A percentile compares a stretch with the other conserved stretches of the same genome.
Evolutionary conservation across 106 monocot species (phyloP).

Genomic region (Acorus calamus): DNA sequence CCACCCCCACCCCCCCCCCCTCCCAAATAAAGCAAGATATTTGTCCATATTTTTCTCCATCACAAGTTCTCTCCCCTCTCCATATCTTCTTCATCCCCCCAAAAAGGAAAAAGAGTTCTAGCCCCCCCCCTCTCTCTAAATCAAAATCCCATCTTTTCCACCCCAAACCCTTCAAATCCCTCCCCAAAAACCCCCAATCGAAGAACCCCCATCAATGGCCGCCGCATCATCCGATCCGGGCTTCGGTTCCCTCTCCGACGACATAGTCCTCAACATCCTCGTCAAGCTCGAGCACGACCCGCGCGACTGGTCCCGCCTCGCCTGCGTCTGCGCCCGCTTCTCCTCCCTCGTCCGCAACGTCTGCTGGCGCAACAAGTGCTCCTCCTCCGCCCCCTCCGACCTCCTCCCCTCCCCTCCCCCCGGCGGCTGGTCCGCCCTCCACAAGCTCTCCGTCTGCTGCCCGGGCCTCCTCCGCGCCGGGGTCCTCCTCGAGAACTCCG

Average conservation of each 20-base stretch:
- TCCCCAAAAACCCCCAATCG: too few relatives aligned
- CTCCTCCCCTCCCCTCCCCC: constrained; percentile 9
- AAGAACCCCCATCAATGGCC: not conserved
- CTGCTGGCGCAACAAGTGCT: constrained; percentile 41
- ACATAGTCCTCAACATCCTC: constrained; percentile 60
- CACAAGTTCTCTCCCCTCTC: too few relatives aligned
- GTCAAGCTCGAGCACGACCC: constrained; percentile 61
- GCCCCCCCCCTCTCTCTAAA: too few relatives aligned
- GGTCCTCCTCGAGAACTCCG: constrained; percentile 70
- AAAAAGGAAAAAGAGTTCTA: too few relatives aligned
- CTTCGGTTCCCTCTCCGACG: constrained; percentile 50
- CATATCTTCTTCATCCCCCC: too few relatives aligned
- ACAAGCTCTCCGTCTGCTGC: constrained; percentile 90
- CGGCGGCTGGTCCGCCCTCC: constrained; percentile 45
- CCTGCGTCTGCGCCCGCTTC: constrained; percentile 55
- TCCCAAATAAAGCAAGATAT: too few relatives aligned
- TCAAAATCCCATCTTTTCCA: too few relatives aligned
- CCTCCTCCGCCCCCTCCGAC: constrained; percentile 21
- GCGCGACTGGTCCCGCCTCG: constrained; percentile 60
- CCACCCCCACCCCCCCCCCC: too few relatives aligned
- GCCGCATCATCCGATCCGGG: constrained; percentile 2
- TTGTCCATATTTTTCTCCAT: too few relatives aligned
- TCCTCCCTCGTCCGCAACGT: constrained; percentile 36
- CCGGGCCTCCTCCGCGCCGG: constrained; percentile 79
- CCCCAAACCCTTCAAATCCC: too few relatives aligned